Base-by-base conservation (phyloP, 1,284 basidiomycete species). In the Boletus subluridellus region DNA sequence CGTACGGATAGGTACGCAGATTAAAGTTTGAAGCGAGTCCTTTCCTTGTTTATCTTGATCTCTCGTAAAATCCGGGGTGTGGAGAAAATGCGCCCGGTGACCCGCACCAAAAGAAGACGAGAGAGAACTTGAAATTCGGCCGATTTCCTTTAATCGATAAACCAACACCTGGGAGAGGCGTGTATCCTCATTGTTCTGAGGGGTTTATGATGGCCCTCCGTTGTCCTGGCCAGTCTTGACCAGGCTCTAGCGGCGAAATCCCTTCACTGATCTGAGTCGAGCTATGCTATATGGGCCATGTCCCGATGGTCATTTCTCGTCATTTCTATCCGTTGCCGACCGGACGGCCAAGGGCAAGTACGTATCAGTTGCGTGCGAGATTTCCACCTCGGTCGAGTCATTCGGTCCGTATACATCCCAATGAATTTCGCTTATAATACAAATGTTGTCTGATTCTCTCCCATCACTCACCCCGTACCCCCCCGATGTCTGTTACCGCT, bases 401-500 rank as follows among this genome's bases (percentile, higher is more conserved):
- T 26, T 24, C 17, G 21, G 21, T 34, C 32, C 32, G 21, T 14
- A 34, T 15, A 24, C 21, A 10, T 35, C 12, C 34, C 8, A 17
- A 49, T 26, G 48, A 49, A 37, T 37, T 32, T 26, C 24, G 35
- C 15, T 10, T 49, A 49, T 37, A 37, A 49, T 37, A 38, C 49
- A 37, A 35, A 37, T 49, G 21, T 9, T 17, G 15, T 57, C 55
- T n/a, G 28, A 54, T 47, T 46, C 32, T 49, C 39, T 9, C 32
- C 42, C 30, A 24, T 35, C 54, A 35, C 15, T 21, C 41, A 52
- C 12, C 35, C 45, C 50, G n/a, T 37, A 34, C 6, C 17, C 21
- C 39, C 41, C 45, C 57, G 17, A 73, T 65, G 61, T 60, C 68
- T 54, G 49, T 46, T 44, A 35, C 52, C 30, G 66, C 65, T 32